phyloP scores from a whole-genome alignment of 306 rosid species.

The Pachyrhizus erosus region DNA sequence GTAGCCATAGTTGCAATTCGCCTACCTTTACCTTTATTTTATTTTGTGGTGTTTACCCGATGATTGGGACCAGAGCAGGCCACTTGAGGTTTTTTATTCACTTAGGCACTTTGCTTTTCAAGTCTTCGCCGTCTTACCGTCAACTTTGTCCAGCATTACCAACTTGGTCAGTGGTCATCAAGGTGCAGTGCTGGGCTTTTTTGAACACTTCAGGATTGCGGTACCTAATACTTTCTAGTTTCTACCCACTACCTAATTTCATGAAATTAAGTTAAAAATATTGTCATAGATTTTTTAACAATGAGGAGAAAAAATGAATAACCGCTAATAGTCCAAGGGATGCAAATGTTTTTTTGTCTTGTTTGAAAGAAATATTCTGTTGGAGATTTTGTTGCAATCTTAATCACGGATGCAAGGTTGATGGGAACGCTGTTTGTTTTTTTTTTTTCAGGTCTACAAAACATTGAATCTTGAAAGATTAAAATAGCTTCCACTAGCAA shows the following conservation, averaged over 20 bases:
- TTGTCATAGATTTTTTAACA: background rate
- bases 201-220: slow-evolving; percentile 27
- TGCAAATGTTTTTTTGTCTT: too few species aligned
- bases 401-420: background rate
- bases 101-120: background rate
- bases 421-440: background rate
- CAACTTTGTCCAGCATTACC: slow-evolving; percentile 40
- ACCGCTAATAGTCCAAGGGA: too few species aligned
- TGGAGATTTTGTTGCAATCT: background rate
- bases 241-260: slow-evolving; percentile 34
- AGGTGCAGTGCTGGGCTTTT: background rate
- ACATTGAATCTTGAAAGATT: background rate
- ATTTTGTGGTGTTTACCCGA: slow-evolving; percentile 15
- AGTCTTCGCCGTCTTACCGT: slow-evolving; percentile 29
- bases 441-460: background rate
- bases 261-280: slow-evolving; percentile 27
- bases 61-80: slow-evolving; percentile 31
- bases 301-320: background rate
- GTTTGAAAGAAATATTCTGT: background rate
- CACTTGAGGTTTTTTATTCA: slow-evolving; percentile 18
- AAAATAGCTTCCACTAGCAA: background rate
- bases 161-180: slow-evolving; percentile 44
- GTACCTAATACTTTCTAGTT: slow-evolving; percentile 14
- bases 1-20: slow-evolving; percentile 29
- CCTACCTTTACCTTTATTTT: slow-evolving; percentile 11